Evolutionary conservation across 2,329 filamentous ascomycete genomes (phyloP).

Genomic region (Pseudocercospora ulei): DNA sequence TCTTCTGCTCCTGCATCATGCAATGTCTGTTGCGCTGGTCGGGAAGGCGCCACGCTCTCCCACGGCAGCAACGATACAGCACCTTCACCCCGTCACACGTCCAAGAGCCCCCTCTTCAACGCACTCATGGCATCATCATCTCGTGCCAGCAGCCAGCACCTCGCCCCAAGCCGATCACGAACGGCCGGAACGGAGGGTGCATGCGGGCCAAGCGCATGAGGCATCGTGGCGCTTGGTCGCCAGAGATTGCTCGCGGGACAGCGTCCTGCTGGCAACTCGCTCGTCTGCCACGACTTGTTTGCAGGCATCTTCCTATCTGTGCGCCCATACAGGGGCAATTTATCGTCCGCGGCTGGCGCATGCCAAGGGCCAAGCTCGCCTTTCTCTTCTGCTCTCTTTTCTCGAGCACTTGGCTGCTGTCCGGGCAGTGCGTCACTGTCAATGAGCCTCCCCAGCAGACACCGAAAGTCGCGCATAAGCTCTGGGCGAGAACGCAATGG

Average conservation of each 20-base stretch:
- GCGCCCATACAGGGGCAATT: background rate
- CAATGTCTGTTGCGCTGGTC: too few species aligned
- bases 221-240: background rate
- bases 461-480: background rate
- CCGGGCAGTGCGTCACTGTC: background rate
- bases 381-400: slow-evolving; percentile 6
- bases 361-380: slow-evolving; percentile 6
- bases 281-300: background rate
- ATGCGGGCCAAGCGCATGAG: too few species aligned
- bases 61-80: too few species aligned
- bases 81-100: too few species aligned
- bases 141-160: too few species aligned
- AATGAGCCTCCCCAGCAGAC: background rate
- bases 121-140: too few species aligned
- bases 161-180: too few species aligned
- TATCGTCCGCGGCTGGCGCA: background rate
- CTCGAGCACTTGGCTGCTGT: slow-evolving; percentile 3
- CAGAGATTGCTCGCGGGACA: too few species aligned
- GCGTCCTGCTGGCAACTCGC: background rate
- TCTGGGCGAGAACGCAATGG: slow-evolving; percentile 3
- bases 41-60: too few species aligned
- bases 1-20: too few species aligned
- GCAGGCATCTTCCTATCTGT: background rate
- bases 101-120: too few species aligned
- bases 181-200: too few species aligned